These are phyloP conservation scores for Dovyalis caffra DNA, from an alignment of 345 rosid genomes.

Conservation along the genomic window DNA sequence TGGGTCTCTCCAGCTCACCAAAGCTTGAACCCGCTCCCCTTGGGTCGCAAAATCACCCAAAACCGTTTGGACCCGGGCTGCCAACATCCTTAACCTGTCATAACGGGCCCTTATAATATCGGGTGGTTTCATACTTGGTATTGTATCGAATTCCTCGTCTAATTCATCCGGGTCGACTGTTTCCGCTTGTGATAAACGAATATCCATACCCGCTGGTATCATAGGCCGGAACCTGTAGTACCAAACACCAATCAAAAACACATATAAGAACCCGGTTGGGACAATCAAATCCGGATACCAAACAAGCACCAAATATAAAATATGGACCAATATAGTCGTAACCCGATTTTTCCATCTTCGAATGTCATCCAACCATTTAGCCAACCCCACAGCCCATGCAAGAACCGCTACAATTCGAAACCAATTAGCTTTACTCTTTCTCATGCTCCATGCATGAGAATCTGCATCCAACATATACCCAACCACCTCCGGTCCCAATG, in stretches of 20 bases:
- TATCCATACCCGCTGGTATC: constrained; percentile 94
- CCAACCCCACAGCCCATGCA: constrained; percentile 91
- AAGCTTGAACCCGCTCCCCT: constrained; percentile 85
- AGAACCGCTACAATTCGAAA: constrained; percentile 88
- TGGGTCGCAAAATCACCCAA: constrained; percentile 95
- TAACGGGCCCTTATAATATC: constrained; percentile 73
- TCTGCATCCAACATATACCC: constrained; percentile 93
- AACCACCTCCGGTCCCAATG: constrained; percentile 83
- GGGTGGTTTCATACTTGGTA: constrained; percentile 76
- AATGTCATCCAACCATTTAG: constrained; percentile 80
- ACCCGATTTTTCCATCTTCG: constrained; percentile 84
- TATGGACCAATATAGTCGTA: constrained; percentile 78
- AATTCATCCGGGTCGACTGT: constrained; percentile 80
- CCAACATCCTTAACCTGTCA: constrained; percentile 79
- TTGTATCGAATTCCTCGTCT: constrained; percentile 90
- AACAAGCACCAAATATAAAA: constrained; percentile 80
- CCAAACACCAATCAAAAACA: constrained; percentile 86
- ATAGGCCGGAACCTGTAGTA: constrained; percentile 85
- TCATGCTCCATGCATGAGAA: constrained; percentile 97
- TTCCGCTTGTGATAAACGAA: constrained; percentile 78
- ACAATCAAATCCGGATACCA: constrained; percentile 94
- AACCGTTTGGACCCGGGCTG: constrained; percentile 82
- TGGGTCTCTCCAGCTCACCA: constrained; percentile 99
- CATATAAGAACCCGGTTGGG: constrained; percentile 83
- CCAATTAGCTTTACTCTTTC: constrained; percentile 95